Evolutionary conservation across 495 filamentous ascomycete genomes (phyloP), one percentile per base, ranked within the genome.

Genomic region (Penicillium soppii): DNA sequence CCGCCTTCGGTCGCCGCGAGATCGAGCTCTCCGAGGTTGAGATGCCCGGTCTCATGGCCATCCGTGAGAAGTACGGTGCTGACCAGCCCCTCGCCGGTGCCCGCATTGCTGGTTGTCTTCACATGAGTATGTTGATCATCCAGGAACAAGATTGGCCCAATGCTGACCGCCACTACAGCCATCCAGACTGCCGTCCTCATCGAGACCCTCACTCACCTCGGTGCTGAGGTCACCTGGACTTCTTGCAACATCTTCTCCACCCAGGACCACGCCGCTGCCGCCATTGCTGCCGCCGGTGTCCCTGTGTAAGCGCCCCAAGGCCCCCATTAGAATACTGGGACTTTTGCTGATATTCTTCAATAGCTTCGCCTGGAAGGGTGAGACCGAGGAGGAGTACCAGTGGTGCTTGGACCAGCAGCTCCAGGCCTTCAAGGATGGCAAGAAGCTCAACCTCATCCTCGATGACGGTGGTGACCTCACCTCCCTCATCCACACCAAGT

Each of bases 321-420:
- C 29, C 22, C n/a, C 35, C 1, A 27, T 32, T 13, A 12, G 27
- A 13, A 7, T 36, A 9, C n/a, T 25, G 5, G 7, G 29, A 17
- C 10, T 13, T 9, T 19, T 12, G 44, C 33, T 59, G 23, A 67
- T 26, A 36, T 60, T 39, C 13, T 47, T 7, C 20, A 36, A 15
- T 52, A 84, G 81, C 68, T 98, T 98, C 69, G 94, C 94, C 75
- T 98, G 95, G 95, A 97, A 98, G 82, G 94, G 94, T 69, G 94
- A 98, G 87, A 96, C 92, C 59, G 95, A 98, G 76, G 94, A 97
- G 81, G 94, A 98, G 81, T 98, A 98, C 85, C 80, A 94, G 67
- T 98, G 94, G 94, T 98, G 94, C 73, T 78, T 98, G 65, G 94
- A 97, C 80, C 94, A 98, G 82, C 95, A 97, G 81, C 89, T 98